Evolutionary conservation across 192 early-diverging fungal genomes (phyloP).

Genomic region (Chytriomyces sp.): DNA sequence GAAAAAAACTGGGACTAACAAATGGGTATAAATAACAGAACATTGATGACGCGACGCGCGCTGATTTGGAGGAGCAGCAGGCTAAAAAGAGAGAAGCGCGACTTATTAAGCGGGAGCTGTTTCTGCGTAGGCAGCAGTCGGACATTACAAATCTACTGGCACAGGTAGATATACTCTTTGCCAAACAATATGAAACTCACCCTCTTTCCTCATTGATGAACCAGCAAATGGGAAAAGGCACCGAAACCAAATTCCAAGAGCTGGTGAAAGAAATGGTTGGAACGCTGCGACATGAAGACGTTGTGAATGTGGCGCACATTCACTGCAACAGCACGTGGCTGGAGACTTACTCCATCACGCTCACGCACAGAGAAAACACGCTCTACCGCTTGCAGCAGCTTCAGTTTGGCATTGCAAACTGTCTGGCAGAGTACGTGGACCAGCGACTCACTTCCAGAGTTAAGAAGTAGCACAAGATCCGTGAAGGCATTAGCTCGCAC

Average conservation of each 20-base stretch:
- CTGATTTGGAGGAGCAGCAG: conserved; percentile 39
- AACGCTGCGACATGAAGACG: conserved; percentile 51
- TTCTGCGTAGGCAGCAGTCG: conserved; percentile 48
- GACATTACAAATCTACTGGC: conserved; percentile 51
- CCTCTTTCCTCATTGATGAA: neutral
- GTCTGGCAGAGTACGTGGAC: conserved; percentile 46
- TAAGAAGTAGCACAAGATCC: conserved; percentile 28
- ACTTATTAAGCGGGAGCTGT: conserved; percentile 49
- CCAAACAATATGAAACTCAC: neutral
- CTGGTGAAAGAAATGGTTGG: conserved; percentile 48
- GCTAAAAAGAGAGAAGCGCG: conserved; percentile 31
- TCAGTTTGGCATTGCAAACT: conserved; percentile 53
- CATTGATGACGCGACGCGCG: conserved; percentile 51
- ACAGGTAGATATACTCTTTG: conserved; percentile 27
- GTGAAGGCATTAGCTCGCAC: neutral
- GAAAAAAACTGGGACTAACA: conserved; percentile 36
- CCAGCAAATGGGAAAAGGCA: conserved; percentile 30
- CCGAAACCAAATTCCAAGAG: conserved; percentile 45
- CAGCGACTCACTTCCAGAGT: conserved; percentile 29
- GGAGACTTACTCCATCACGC: conserved; percentile 57
- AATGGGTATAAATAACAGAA: conserved; percentile 39
- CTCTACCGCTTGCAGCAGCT: conserved; percentile 55
- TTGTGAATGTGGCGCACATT: conserved; percentile 45
- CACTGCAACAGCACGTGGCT: conserved; percentile 52
- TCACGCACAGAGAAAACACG: conserved; percentile 58